Conservation (phyloP, 805 yeast species). For the Kodamaea jinghongensis region DNA sequence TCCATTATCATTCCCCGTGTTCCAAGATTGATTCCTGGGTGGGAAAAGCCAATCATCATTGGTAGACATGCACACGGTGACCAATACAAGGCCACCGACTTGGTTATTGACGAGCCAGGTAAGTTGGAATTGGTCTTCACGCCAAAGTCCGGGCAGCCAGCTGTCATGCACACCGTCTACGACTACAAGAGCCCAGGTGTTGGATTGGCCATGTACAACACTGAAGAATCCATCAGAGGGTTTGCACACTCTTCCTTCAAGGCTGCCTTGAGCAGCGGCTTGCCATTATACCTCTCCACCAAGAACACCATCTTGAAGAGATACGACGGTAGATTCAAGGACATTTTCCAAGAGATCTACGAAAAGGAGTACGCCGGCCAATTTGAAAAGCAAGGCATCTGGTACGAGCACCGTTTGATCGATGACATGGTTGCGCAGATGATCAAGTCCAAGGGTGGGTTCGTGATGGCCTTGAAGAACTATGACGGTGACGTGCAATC, state of each 20-base stretch:
- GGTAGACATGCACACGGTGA: slow-evolving; percentile 98
- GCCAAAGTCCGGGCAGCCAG: slow-evolving; percentile 61
- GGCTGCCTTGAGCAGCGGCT: slow-evolving; percentile 72
- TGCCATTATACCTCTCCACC: slow-evolving; percentile 84
- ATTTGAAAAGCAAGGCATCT: slow-evolving; percentile 79
- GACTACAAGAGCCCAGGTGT: slow-evolving; percentile 74
- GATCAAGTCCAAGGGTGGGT: slow-evolving; percentile 95
- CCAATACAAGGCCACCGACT: slow-evolving; percentile 91
- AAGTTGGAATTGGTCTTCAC: slow-evolving; percentile 72
- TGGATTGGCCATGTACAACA: slow-evolving; percentile 92
- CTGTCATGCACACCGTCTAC: slow-evolving; percentile 58
- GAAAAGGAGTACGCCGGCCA: slow-evolving; percentile 62
- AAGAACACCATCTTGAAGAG: slow-evolving; percentile 92
- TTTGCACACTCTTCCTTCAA: slow-evolving; percentile 94
- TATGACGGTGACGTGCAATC: slow-evolving; percentile 98
- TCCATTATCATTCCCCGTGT: slow-evolving; percentile 88
- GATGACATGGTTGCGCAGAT: slow-evolving; percentile 99
- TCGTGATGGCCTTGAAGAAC: slow-evolving; percentile 92
- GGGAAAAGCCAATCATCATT: slow-evolving; percentile 94
- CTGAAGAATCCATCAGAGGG: slow-evolving; percentile 84
- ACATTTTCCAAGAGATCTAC: slow-evolving; percentile 80
- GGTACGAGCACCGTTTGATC: slow-evolving; percentile 95
- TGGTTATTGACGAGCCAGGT: slow-evolving; percentile 78
- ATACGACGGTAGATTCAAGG: slow-evolving; percentile 95
- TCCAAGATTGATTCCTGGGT: slow-evolving; percentile 84